Conservation (phyloP, 2,329 filamentous ascomycete genomes). For the Fusarium sp. region DNA sequence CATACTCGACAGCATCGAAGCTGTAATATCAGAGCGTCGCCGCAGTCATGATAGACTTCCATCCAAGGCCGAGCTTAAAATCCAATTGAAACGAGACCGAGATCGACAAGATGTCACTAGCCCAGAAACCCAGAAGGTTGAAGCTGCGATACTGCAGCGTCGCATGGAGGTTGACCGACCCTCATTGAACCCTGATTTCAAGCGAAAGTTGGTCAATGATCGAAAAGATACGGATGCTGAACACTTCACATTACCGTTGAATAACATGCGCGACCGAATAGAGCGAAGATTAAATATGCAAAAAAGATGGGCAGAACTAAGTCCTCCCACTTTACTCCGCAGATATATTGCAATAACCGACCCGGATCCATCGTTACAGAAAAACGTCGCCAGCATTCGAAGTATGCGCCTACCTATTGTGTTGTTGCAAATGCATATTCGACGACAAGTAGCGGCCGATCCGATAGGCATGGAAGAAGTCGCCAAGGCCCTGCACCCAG, state of each 20-base stretch:
- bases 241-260: background rate
- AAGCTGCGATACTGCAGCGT: background rate
- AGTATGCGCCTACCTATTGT: conserved; percentile 47
- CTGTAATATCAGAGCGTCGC: conserved; percentile 14
- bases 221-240: background rate
- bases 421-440: conserved; percentile 50
- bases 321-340: conserved; percentile 45
- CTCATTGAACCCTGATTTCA: background rate
- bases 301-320: conserved; percentile 40
- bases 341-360: conserved; percentile 29
- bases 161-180: background rate
- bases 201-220: background rate
- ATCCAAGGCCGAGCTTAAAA: conserved; percentile 1
- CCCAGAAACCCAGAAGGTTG: background rate
- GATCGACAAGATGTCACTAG: background rate
- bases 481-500: conserved; percentile 43
- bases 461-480: conserved; percentile 30
- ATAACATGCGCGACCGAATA: conserved; percentile 5
- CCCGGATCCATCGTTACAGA: conserved; percentile 23
- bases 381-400: conserved; percentile 42
- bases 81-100: background rate
- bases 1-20: conserved; percentile 17
- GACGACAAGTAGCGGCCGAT: conserved; percentile 36
- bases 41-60: background rate
- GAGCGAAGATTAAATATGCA: conserved; percentile 39